These are phyloP conservation scores for Aeschynomene evenia DNA, from an alignment of 306 rosid genomes.

Conservation along the genomic window DNA sequence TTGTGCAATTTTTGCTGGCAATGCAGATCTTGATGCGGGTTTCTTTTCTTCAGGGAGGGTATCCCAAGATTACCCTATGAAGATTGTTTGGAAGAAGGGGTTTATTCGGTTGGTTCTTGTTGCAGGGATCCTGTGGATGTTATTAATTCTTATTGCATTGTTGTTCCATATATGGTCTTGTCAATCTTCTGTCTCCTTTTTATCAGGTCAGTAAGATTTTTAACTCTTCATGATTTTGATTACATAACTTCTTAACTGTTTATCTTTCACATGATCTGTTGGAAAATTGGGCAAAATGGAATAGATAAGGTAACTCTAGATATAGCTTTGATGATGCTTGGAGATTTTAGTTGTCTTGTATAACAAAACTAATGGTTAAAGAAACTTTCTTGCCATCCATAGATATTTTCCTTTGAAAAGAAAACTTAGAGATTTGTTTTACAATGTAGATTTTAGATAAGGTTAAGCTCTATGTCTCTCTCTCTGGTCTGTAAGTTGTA, in stretches of 20 bases:
- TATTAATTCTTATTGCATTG: conserved; percentile 77
- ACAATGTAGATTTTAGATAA: background rate
- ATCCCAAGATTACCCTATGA: conserved; percentile 66
- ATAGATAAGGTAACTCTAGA: background rate
- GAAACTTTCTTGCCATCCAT: background rate
- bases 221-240: conserved; percentile 3
- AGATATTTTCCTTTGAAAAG: background rate
- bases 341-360: conserved; percentile 1
- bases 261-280: conserved; percentile 7
- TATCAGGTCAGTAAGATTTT: conserved; percentile 58
- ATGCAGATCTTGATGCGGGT: conserved; percentile 71
- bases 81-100: conserved; percentile 90
- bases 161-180: conserved; percentile 94
- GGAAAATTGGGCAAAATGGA: conserved; percentile 7
- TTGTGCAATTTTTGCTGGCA: conserved; percentile 25
- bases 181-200: conserved; percentile 70
- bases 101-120: conserved; percentile 83
- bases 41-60: conserved; percentile 49
- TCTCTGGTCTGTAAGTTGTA: background rate
- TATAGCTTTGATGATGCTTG: conserved; percentile 13
- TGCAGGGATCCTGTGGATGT: conserved; percentile 88
- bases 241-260: background rate
- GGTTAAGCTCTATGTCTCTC: background rate
- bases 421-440: conserved; percentile 6
- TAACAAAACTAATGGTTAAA: background rate